Conservation (phyloP, 2,329 filamentous ascomycete species). For the Neofusicoccum umdonicola region DNA sequence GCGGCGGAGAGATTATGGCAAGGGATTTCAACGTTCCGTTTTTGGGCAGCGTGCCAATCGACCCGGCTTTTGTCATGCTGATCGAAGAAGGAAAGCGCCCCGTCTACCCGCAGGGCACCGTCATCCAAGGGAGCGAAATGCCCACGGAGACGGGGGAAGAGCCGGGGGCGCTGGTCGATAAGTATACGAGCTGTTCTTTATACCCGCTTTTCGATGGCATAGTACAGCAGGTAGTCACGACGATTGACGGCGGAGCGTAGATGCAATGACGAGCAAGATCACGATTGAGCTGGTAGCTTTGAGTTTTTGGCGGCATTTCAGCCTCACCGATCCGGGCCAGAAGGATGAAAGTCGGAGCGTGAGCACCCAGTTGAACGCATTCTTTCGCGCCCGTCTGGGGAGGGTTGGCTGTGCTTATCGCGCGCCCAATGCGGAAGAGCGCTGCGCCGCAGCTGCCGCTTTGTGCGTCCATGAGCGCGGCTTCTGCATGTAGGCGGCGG, state of each 20-base stretch:
- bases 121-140: conserved; percentile 22
- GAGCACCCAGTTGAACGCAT: too few relatives aligned
- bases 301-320: too few relatives aligned
- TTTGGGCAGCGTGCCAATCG: conserved; percentile 83
- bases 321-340: too few relatives aligned
- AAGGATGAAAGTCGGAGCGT: too few relatives aligned
- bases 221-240: conserved; percentile 51
- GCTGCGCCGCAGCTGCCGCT: too few relatives aligned
- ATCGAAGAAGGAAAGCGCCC: conserved; percentile 72
- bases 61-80: conserved; percentile 84
- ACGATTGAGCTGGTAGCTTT: too few relatives aligned
- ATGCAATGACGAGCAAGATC: background rate
- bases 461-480: too few relatives aligned
- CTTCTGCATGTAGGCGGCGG: too few relatives aligned
- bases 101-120: conserved; percentile 66
- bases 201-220: conserved; percentile 67
- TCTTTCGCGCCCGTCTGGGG: too few relatives aligned
- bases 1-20: conserved; percentile 87
- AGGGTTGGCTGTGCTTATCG: too few relatives aligned
- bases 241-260: conserved; percentile 23
- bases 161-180: conserved; percentile 58
- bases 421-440: too few relatives aligned
- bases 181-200: conserved; percentile 71
- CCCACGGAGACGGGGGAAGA: conserved; percentile 21
- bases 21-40: conserved; percentile 80